Conservation (phyloP, 2,329 filamentous ascomycete genomes). For the Aspergillus sclerotialis region DNA sequence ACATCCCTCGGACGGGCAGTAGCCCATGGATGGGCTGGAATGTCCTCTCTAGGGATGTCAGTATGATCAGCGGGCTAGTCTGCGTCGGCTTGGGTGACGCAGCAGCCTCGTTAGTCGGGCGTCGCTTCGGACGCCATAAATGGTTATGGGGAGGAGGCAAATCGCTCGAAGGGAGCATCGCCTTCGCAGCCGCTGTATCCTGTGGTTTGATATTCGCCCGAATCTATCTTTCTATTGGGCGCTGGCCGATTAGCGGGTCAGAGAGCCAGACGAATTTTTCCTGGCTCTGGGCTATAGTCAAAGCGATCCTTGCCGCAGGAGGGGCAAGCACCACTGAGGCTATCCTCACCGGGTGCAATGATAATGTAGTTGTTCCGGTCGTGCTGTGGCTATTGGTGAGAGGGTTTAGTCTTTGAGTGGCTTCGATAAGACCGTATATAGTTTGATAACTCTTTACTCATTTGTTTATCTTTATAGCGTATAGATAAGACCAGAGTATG, state of each 20-base stretch:
- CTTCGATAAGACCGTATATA: no score
- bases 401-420: conserved; percentile 47
- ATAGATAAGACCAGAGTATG: no score
- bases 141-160: conserved; percentile 98
- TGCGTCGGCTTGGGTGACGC: conserved; percentile 95
- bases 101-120: conserved; percentile 80
- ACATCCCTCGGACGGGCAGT: conserved; percentile 51
- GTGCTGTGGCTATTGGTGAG: conserved; percentile 89
- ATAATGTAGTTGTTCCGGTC: conserved; percentile 95
- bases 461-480: conserved; percentile 1
- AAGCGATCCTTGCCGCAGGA: conserved; percentile 64
- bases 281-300: conserved; percentile 38
- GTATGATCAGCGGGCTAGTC: conserved; percentile 86
- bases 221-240: conserved; percentile 67
- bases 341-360: conserved; percentile 91
- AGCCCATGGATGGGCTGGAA: conserved; percentile 67
- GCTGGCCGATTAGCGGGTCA: conserved; percentile 48
- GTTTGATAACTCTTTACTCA: conserved; percentile 4
- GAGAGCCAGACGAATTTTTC: conserved; percentile 11
- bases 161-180: conserved; percentile 77
- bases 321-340: conserved; percentile 89
- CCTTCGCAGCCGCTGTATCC: conserved; percentile 76
- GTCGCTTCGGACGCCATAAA: conserved; percentile 77
- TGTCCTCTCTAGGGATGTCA: conserved; percentile 63
- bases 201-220: conserved; percentile 64